A percentile compares a stretch with the other conserved stretches of the same genome.
These are phyloP conservation scores for Emergomyces orientalis DNA, from an alignment of 2,329 filamentous ascomycete genomes.

Conservation along the genomic window DNA sequence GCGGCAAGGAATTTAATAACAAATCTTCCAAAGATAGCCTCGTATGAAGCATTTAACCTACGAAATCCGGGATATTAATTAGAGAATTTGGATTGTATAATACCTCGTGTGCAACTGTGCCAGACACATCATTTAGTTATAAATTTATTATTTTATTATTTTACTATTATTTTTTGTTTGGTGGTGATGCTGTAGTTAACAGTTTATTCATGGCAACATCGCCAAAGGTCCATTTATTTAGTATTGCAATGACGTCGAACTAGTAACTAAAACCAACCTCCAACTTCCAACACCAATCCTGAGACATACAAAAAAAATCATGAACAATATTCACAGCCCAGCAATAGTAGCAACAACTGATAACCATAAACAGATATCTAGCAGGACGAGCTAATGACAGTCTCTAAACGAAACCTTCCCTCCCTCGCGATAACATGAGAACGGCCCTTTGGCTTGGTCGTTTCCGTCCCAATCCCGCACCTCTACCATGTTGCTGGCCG, in stretches of 20 bases:
- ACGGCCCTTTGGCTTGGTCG: constrained; percentile 41
- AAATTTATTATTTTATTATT: no score
- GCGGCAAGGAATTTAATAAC: constrained; percentile 32
- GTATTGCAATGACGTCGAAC: not conserved
- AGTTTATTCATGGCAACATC: no score
- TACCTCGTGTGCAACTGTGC: no score
- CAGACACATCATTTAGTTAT: no score
- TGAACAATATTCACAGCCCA: not conserved
- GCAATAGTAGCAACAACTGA: not conserved
- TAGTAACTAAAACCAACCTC: not conserved
- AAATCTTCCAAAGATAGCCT: constrained; percentile 38
- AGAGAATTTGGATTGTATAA: no score
- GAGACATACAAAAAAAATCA: not conserved
- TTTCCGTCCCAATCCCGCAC: constrained; percentile 39
- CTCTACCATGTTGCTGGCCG: constrained; percentile 19
- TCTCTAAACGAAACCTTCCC: not conserved
- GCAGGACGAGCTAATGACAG: constrained; percentile 7
- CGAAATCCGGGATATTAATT: no score
- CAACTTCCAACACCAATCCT: not conserved
- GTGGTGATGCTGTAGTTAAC: no score
- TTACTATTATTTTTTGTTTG: no score
- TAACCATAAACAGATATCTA: not conserved
- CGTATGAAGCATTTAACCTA: constrained; percentile 41
- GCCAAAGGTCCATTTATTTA: no score
- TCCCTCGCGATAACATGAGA: constrained; percentile 39